These are phyloP conservation scores for Phytophthora pseudosyringae DNA, from an alignment of 352 stramenopile genomes.

Conservation along the genomic window DNA sequence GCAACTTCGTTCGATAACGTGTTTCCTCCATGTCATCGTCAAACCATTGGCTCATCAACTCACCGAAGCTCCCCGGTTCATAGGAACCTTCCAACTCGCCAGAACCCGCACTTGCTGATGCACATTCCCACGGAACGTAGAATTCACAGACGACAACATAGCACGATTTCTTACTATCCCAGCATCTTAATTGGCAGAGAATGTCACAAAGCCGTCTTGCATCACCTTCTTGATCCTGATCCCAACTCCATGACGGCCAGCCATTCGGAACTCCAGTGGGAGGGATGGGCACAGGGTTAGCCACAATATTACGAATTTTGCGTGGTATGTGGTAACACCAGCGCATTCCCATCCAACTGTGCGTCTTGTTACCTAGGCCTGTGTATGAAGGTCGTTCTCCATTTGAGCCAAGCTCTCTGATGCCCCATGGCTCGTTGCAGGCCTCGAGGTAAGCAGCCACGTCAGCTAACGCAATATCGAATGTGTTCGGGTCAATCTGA, in stretches of 20 bases:
- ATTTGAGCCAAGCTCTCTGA: slow-evolving; percentile 20
- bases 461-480: slow-evolving; percentile 42
- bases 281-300: slow-evolving; percentile 65
- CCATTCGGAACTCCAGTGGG: slow-evolving; percentile 59
- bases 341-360: slow-evolving; percentile 80
- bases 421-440: slow-evolving; percentile 66
- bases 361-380: slow-evolving; percentile 55
- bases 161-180: slow-evolving; percentile 54
- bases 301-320: slow-evolving; percentile 54
- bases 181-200: slow-evolving; percentile 75
- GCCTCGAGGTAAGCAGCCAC: slow-evolving; percentile 55
- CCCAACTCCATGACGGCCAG: slow-evolving; percentile 68
- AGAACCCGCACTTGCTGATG: slow-evolving; percentile 6
- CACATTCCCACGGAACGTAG: slow-evolving; percentile 73
- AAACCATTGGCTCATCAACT: slow-evolving; percentile 77
- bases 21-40: slow-evolving; percentile 66
- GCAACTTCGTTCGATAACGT: slow-evolving; percentile 47
- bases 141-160: slow-evolving; percentile 73
- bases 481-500: slow-evolving; percentile 33
- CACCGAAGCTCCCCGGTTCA: slow-evolving; percentile 67
- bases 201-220: slow-evolving; percentile 66
- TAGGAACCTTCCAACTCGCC: slow-evolving; percentile 32
- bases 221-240: slow-evolving; percentile 32
- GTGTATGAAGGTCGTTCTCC: slow-evolving; percentile 29
- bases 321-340: slow-evolving; percentile 84